phyloP scores from a whole-genome alignment of 768 basidiomycete genomes.

The Mycena indigotica region DNA sequence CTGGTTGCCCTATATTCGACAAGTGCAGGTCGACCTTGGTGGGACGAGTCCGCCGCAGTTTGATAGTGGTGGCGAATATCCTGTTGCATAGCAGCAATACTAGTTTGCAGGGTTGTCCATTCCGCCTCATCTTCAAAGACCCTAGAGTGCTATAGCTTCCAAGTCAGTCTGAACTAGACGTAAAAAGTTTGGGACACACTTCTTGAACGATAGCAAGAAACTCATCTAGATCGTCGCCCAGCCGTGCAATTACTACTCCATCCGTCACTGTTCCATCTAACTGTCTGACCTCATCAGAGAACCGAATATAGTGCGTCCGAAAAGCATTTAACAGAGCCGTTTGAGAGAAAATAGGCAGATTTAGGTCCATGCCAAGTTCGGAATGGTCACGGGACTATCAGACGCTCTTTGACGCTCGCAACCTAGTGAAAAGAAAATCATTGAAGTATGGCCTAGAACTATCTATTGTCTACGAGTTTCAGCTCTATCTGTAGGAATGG shows the following conservation, averaged over 20 bases:
- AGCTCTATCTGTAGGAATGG: too few relatives aligned
- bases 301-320: neutral
- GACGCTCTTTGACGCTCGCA: too few relatives aligned
- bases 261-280: neutral
- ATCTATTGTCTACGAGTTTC: too few relatives aligned
- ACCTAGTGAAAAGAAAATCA: too few relatives aligned
- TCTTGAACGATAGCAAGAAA: neutral
- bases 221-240: neutral
- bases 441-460: too few relatives aligned
- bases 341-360: neutral
- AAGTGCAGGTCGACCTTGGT: neutral
- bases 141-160: slow-evolving; percentile 5
- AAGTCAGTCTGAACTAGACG: neutral
- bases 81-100: neutral
- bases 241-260: neutral
- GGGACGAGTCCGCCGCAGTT: neutral
- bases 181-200: neutral
- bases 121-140: slow-evolving; percentile 14
- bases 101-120: neutral
- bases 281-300: neutral
- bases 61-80: neutral
- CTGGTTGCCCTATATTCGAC: slow-evolving; percentile 5
- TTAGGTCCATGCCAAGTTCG: too few relatives aligned
- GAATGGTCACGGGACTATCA: too few relatives aligned
- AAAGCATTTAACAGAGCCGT: neutral